Percentiles rank a stretch among this genome's conserved stretches.
Conservation (phyloP, 306 rosid genomes). For the barrel medic (Medicago truncatula) region DNA sequence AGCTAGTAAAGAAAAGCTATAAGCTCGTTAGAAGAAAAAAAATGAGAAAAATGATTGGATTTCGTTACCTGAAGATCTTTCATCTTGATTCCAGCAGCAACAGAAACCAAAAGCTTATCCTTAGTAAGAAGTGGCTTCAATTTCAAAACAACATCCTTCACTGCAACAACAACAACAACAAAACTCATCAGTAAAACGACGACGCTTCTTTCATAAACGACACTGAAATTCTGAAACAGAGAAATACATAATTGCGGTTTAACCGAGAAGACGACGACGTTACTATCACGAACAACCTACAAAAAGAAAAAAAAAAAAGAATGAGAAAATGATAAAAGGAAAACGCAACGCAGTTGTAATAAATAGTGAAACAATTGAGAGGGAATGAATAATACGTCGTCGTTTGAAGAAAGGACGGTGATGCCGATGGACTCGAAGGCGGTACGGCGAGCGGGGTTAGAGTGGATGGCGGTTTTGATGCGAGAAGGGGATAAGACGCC, state of each 20-base stretch:
- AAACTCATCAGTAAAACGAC: background rate
- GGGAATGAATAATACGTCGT: slow-evolving; percentile 49
- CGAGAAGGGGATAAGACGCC: slow-evolving; percentile 79
- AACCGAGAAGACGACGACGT: slow-evolving; percentile 84
- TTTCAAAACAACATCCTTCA: slow-evolving; percentile 62
- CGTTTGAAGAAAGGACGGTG: slow-evolving; percentile 55
- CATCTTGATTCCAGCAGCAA: slow-evolving; percentile 93
- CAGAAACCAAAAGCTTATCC: slow-evolving; percentile 89
- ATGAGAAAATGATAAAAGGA: background rate
- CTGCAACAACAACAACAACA: slow-evolving; percentile 58
- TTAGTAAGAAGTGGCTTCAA: slow-evolving; percentile 68
- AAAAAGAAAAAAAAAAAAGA: too few relatives aligned
- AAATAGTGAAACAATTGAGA: background rate
- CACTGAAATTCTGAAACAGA: background rate
- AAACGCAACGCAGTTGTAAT: background rate
- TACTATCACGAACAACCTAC: slow-evolving; percentile 83
- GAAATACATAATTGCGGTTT: slow-evolving; percentile 84
- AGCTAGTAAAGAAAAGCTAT: too few relatives aligned
- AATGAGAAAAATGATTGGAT: background rate
- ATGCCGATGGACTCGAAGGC: slow-evolving; percentile 66
- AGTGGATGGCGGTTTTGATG: slow-evolving; percentile 68
- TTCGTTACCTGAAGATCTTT: slow-evolving; percentile 84
- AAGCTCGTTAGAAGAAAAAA: too few relatives aligned
- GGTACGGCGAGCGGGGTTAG: slow-evolving; percentile 52
- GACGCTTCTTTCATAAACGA: background rate